Evolutionary conservation across 176 grass and related monocot species (phyloP).

Genomic region (Melocanna baccifera): DNA sequence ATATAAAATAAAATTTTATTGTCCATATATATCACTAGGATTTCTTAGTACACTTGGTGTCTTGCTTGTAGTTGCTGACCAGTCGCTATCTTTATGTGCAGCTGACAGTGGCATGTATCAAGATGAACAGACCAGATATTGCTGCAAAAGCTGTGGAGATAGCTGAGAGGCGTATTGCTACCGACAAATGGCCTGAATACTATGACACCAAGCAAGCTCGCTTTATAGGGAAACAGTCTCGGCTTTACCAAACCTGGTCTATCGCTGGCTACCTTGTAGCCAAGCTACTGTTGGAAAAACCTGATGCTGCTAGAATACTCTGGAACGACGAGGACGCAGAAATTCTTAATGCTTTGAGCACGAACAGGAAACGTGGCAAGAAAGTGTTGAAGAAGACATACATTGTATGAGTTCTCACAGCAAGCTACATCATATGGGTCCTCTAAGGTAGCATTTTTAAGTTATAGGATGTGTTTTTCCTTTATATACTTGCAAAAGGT

Average conservation of each 20-base stretch:
- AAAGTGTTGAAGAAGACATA: slow-evolving; percentile 87
- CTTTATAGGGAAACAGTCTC: slow-evolving; percentile 81
- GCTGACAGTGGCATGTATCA: slow-evolving; percentile 85
- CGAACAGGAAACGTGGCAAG: slow-evolving; percentile 56
- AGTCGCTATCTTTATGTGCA: slow-evolving; percentile 26
- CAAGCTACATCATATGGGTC: background rate
- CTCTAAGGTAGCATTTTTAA: slow-evolving; percentile 26
- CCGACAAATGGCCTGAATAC: slow-evolving; percentile 88
- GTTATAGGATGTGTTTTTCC: slow-evolving; percentile 26
- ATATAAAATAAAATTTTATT: slow-evolving; percentile 24
- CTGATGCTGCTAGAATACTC: slow-evolving; percentile 71
- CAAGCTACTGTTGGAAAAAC: slow-evolving; percentile 68
- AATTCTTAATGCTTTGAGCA: slow-evolving; percentile 78
- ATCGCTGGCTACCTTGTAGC: slow-evolving; percentile 78
- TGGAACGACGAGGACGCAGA: slow-evolving; percentile 88
- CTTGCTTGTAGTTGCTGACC: background rate
- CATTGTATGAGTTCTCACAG: slow-evolving; percentile 47
- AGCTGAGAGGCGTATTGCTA: slow-evolving; percentile 60
- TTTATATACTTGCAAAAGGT: slow-evolving; percentile 50
- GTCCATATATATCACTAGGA: background rate
- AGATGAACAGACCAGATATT: slow-evolving; percentile 83
- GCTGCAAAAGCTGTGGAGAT: slow-evolving; percentile 74
- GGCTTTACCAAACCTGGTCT: slow-evolving; percentile 80
- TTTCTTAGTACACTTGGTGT: background rate
- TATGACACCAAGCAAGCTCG: slow-evolving; percentile 78